Evolutionary conservation across 2,329 filamentous ascomycete species (phyloP), one percentile per base, ranked within the genome.

Genomic region (Paramyrothecium sp.): DNA sequence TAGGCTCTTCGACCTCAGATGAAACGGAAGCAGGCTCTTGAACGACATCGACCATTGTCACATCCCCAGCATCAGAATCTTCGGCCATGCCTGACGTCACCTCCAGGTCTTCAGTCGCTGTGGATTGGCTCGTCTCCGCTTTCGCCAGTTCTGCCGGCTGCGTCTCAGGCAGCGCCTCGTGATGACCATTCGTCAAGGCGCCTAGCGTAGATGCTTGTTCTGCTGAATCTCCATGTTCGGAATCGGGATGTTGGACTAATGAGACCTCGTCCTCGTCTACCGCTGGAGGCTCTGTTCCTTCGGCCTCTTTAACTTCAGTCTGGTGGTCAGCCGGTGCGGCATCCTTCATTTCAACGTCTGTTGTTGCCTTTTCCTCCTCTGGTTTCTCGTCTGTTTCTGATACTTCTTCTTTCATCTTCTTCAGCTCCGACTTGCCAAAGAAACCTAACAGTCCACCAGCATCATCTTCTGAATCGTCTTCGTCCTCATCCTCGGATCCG

Each of bases 381-480:
- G 56, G 52, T 17, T 50, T 55, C 48, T 65, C 55, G 13, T 58
- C 47, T n/a, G 26, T 53, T 16, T 41, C 59, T 17, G 54, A 65
- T 1, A 71, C 71, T 44, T 81, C 73, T 3, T 75, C 68, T 54
- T 82, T 76, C 51, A 87, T 74, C 59, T 80, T 75, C 59, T 82
- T 77, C 46, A 87, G 63, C 58, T 87, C 84, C 1, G 81, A 80
- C 64, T 84, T 85, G 46, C 78, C 81, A 61, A 87, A 88, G 21
- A 88, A 76, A 0, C 84, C 83, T 2, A 87, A 69, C 0, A 87
- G 70, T 1, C 82, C 81, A 26, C 72, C 67, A 1, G 77, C 74
- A n/a, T 73, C 76, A 3, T 74, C 76, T 3, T 76, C 75, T 22
- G 74, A 75, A 10, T 77, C 78, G 7, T 79, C 79, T 3, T 78